phyloP scores from a whole-genome alignment of 257 asterid species.

The Solanum sejunctum region DNA sequence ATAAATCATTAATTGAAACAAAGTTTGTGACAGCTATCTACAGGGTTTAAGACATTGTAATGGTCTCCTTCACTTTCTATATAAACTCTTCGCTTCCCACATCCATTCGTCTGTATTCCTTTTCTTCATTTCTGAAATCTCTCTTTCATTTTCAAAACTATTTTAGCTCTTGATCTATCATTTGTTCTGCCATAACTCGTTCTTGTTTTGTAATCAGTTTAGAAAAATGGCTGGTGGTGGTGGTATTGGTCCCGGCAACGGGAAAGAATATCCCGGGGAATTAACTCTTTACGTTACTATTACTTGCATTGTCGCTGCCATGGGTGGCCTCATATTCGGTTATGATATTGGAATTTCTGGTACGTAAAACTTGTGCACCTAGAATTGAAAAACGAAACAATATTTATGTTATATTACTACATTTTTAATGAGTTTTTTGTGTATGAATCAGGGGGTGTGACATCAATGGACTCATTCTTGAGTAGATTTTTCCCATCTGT shows the following conservation, averaged over 20 bases:
- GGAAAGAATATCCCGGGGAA: constrained; percentile 62
- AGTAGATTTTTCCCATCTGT: constrained; percentile 52
- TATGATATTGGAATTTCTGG: constrained; percentile 90
- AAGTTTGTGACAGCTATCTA: constrained; percentile 11
- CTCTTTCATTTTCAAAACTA: background rate
- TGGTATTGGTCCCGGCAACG: constrained; percentile 29
- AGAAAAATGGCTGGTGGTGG: constrained; percentile 81
- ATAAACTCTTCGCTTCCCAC: constrained; percentile 11
- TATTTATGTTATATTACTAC: background rate
- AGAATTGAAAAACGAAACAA: too few relatives aligned
- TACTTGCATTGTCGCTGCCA: constrained; percentile 83
- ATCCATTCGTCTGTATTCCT: background rate
- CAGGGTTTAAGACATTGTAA: background rate
- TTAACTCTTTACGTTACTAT: constrained; percentile 50
- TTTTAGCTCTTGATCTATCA: background rate
- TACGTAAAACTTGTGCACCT: background rate
- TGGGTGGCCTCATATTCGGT: constrained; percentile 90
- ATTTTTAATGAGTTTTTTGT: background rate
- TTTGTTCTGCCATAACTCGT: background rate
- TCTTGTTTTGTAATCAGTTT: background rate
- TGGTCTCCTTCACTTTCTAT: constrained; percentile 15
- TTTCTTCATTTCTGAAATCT: background rate
- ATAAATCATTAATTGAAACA: background rate
- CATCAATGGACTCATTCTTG: constrained; percentile 74
- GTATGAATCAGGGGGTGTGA: constrained; percentile 59